Conservation (phyloP, 495 filamentous ascomycete genomes). For the Sordaria brevicollis region DNA sequence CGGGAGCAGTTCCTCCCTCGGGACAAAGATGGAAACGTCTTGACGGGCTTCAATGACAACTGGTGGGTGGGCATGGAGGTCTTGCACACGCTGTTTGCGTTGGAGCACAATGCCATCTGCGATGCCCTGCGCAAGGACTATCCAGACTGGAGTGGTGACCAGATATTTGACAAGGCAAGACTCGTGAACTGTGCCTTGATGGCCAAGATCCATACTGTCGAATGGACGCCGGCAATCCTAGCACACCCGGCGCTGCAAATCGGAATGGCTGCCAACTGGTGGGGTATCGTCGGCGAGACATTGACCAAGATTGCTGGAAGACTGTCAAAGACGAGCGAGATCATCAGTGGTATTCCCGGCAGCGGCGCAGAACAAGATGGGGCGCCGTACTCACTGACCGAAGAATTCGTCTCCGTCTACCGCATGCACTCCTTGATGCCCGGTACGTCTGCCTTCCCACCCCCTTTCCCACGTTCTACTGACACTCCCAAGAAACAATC, state of each 20-base stretch:
- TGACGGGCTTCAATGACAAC: conserved; percentile 34
- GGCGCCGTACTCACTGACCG: conserved; percentile 28
- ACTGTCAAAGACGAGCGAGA: conserved; percentile 25
- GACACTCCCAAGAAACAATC: conserved; percentile 18
- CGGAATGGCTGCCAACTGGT: conserved; percentile 33
- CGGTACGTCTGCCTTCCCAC: conserved; percentile 4
- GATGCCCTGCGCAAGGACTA: conserved; percentile 19
- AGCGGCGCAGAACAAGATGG: conserved; percentile 26
- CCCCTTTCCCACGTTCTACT: neutral
- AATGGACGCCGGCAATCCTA: conserved; percentile 38
- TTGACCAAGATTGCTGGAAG: conserved; percentile 29
- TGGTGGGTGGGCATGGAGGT: conserved; percentile 37
- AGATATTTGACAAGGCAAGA: conserved; percentile 34
- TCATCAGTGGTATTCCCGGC: conserved; percentile 30
- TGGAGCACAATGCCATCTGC: conserved; percentile 35
- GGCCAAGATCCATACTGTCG: conserved; percentile 38
- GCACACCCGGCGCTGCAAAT: conserved; percentile 30
- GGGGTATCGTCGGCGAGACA: conserved; percentile 32
- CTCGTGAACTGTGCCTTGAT: conserved; percentile 36
- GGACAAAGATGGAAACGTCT: conserved; percentile 19
- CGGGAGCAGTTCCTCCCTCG: conserved; percentile 24
- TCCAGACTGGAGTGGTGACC: conserved; percentile 22
- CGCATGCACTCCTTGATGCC: conserved; percentile 33
- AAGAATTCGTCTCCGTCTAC: conserved; percentile 38
- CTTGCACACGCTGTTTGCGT: conserved; percentile 33